Evolutionary conservation across 1,139 yeast genomes (phyloP).

Genomic region (Kazachstania sp.): DNA sequence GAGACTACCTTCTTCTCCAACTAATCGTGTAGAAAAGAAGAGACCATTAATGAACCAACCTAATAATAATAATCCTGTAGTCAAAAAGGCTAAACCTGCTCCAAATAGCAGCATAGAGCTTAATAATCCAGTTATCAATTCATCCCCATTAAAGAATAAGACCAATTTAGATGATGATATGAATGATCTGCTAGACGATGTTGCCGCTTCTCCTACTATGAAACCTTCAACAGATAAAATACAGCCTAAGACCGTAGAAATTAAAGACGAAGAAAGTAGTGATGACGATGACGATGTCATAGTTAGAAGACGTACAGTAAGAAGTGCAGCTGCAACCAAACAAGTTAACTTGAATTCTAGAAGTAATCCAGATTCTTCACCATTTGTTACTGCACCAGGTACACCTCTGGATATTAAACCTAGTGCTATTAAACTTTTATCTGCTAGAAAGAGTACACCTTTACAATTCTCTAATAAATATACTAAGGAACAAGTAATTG

Average conservation of each 20-base stretch:
- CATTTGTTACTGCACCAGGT: slow-evolving; percentile 31
- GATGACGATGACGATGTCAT: slow-evolving; percentile 45
- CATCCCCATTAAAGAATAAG: slow-evolving; percentile 16
- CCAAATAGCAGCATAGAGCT: slow-evolving; percentile 9
- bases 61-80: not conserved
- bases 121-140: slow-evolving; percentile 9
- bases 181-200: slow-evolving; percentile 11
- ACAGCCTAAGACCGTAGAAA: slow-evolving; percentile 2
- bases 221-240: not conserved
- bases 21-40: slow-evolving; percentile 3
- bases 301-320: slow-evolving; percentile 34
- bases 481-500: slow-evolving; percentile 39
- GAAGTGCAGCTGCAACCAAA: slow-evolving; percentile 32
- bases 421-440: slow-evolving; percentile 12
- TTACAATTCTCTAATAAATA: slow-evolving; percentile 36
- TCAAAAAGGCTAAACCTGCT: slow-evolving; percentile 14
- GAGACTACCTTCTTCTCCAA: slow-evolving; percentile 15
- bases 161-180: slow-evolving; percentile 6
- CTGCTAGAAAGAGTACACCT: slow-evolving; percentile 23
- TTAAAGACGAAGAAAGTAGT: slow-evolving; percentile 22
- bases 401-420: slow-evolving; percentile 19
- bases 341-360: slow-evolving; percentile 29
- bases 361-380: slow-evolving; percentile 27
- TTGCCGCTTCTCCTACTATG: slow-evolving; percentile 18
- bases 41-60: slow-evolving; percentile 3